Conservation (phyloP, 768 basidiomycete genomes). For the Termitomyces sp. region DNA sequence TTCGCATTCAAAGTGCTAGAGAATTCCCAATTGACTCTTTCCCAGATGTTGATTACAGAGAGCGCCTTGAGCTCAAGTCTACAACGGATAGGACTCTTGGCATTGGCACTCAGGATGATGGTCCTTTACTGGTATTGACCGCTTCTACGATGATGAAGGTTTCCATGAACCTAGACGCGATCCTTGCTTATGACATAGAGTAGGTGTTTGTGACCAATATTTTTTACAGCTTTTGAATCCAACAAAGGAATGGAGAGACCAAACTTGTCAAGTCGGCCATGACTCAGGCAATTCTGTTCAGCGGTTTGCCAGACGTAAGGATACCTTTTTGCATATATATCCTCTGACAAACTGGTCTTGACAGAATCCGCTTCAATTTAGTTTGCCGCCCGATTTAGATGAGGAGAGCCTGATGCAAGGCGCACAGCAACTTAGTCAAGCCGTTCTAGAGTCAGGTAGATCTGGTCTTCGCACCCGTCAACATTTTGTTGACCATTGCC, state of each 20-base stretch:
- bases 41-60: constrained; percentile 65
- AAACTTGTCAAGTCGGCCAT: constrained; percentile 74
- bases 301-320: constrained; percentile 56
- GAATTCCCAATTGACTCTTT: not conserved
- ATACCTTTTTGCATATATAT: not conserved
- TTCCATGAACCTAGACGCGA: constrained; percentile 55
- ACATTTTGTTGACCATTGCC: constrained; percentile 7
- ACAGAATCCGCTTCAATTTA: constrained; percentile 77
- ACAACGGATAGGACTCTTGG: constrained; percentile 66
- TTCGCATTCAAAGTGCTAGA: not conserved
- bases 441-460: constrained; percentile 73
- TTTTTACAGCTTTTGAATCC: not conserved
- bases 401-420: constrained; percentile 77
- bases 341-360: not conserved
- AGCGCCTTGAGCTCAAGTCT: constrained; percentile 71
- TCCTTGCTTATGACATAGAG: constrained; percentile 61
- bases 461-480: not conserved
- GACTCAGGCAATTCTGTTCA: constrained; percentile 81
- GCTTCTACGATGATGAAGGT: constrained; percentile 71
- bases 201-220: constrained; percentile 29
- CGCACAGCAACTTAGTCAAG: constrained; percentile 70
- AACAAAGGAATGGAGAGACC: constrained; percentile 53
- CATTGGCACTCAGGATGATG: constrained; percentile 50
- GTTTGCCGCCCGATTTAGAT: constrained; percentile 77
- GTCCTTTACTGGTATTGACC: constrained; percentile 56